These are phyloP conservation scores for Diplodia sapinea DNA, from an alignment of 2,329 filamentous ascomycete genomes.

Conservation along the genomic window DNA sequence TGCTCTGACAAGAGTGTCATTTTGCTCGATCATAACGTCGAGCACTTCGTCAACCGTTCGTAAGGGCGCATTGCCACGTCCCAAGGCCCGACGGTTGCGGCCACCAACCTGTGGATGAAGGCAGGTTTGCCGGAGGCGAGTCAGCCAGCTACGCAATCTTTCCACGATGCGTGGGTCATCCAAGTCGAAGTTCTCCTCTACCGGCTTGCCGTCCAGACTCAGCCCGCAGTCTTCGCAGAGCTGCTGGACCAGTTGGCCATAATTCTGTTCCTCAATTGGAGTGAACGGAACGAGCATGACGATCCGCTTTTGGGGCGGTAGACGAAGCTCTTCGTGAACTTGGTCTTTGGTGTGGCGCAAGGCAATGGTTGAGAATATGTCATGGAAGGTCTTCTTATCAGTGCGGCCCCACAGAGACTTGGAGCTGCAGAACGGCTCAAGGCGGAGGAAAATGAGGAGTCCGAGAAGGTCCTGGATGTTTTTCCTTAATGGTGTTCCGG, in stretches of 20 bases:
- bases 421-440: conserved; percentile 74
- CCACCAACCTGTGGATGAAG: conserved; percentile 83
- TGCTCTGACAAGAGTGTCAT: conserved; percentile 67
- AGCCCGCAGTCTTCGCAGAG: conserved; percentile 76
- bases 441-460: conserved; percentile 78
- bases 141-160: conserved; percentile 79
- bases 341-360: conserved; percentile 85
- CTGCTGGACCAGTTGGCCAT: conserved; percentile 73
- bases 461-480: conserved; percentile 80
- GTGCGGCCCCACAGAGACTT: conserved; percentile 72
- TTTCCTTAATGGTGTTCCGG: conserved; percentile 86
- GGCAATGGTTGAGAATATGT: conserved; percentile 73
- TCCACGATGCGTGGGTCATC: conserved; percentile 60
- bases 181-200: conserved; percentile 67
- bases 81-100: conserved; percentile 68
- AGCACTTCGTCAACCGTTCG: conserved; percentile 86
- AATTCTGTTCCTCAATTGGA: conserved; percentile 88
- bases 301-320: conserved; percentile 84
- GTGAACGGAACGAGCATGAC: conserved; percentile 91
- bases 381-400: conserved; percentile 68
- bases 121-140: conserved; percentile 78
- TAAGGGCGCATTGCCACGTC: conserved; percentile 68
- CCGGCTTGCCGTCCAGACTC: conserved; percentile 66
- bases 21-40: conserved; percentile 88
- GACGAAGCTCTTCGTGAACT: conserved; percentile 75